Conservation (phyloP, 2,329 filamentous ascomycete genomes). For the Trichoderma sp. region DNA sequence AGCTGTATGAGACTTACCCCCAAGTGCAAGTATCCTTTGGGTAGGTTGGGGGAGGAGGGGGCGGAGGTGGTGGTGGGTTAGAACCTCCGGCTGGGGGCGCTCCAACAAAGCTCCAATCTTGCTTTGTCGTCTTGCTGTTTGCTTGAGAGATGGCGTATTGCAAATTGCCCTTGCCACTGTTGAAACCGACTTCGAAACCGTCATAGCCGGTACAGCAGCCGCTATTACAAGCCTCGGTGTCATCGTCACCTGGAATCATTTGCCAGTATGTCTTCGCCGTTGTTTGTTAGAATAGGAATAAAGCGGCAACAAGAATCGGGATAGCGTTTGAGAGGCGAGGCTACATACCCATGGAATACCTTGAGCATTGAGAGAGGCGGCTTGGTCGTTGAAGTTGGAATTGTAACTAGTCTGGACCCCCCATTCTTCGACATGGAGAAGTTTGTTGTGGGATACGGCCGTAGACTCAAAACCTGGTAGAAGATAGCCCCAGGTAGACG, state of each 20-base stretch:
- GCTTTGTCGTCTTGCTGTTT: conserved; percentile 5
- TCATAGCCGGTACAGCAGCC: not conserved
- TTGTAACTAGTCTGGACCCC: not conserved
- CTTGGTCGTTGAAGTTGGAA: not conserved
- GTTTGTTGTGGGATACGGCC: conserved; percentile 1
- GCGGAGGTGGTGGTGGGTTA: not conserved
- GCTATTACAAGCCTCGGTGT: not conserved
- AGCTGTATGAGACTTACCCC: not conserved
- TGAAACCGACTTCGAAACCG: conserved; percentile 7
- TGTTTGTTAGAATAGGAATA: not conserved
- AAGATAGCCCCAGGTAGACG: not conserved
- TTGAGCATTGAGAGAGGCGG: not conserved
- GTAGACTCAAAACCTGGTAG: not conserved
- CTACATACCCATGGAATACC: not conserved
- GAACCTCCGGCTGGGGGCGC: not conserved
- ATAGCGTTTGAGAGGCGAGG: not conserved
- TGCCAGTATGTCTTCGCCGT: not conserved
- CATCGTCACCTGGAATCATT: not conserved
- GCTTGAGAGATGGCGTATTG: not conserved
- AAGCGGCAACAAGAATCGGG: not conserved
- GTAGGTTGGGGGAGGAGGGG: not conserved
- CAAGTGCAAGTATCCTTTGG: not conserved
- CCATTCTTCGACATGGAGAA: conserved; percentile 16
- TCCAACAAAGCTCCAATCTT: conserved; percentile 7
- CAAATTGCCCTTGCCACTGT: conserved; percentile 3